phyloP scores from a whole-genome alignment of 2,329 filamentous ascomycete genomes.

The Cercospora sojina region DNA sequence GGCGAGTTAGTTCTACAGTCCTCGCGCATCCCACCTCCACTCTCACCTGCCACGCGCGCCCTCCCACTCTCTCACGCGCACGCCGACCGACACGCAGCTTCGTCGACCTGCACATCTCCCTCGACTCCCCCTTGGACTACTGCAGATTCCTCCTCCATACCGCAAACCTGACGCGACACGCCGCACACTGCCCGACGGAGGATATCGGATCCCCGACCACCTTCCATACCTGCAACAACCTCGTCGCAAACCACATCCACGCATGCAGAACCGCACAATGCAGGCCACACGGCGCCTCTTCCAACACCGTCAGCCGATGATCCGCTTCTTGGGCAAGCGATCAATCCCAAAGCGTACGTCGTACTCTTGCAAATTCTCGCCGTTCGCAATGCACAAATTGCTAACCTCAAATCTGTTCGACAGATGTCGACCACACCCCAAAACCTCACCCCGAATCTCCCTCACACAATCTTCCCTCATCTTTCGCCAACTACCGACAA shows the following conservation, averaged over 20 bases:
- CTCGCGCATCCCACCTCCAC: not conserved
- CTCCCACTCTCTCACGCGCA: not conserved
- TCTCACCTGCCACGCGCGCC: not conserved
- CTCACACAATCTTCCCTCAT: constrained; percentile 62
- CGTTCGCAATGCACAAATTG: not conserved
- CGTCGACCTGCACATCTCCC: not conserved
- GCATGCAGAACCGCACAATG: constrained; percentile 37
- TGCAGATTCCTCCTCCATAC: not conserved
- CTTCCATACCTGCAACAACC: not conserved
- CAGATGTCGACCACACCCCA: constrained; percentile 73
- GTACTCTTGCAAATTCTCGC: not conserved
- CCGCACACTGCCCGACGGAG: not conserved
- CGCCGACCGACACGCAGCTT: not conserved
- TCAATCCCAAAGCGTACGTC: constrained; percentile 45
- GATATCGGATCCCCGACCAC: not conserved
- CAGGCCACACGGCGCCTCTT: constrained; percentile 48
- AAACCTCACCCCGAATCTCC: constrained; percentile 72
- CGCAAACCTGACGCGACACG: not conserved
- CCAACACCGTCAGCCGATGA: constrained; percentile 52
- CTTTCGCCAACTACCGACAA: constrained; percentile 75
- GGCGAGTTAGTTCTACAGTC: too few species aligned
- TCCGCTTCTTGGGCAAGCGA: constrained; percentile 53
- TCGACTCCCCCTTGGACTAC: not conserved
- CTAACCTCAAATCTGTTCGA: not conserved
- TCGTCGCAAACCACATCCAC: constrained; percentile 3